phyloP scores from a whole-genome alignment of 805 yeast species.

The Cyberlindnera bimundalis region DNA sequence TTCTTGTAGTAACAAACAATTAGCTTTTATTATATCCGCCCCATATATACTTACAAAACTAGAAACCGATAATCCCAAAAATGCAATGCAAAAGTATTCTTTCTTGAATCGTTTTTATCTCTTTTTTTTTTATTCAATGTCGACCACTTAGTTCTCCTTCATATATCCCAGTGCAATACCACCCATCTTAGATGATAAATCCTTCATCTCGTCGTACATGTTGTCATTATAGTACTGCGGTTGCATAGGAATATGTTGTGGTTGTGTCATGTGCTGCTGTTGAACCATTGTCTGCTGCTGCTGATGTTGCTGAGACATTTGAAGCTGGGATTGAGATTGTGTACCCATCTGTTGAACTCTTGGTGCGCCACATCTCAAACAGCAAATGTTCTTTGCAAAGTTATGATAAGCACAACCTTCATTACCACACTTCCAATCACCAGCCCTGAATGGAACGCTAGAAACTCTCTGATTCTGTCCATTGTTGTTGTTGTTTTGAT shows the following conservation, averaged over 20 bases:
- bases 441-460: slow-evolving; percentile 91
- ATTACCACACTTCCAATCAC: slow-evolving; percentile 90
- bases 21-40: not conserved
- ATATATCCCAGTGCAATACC: slow-evolving; percentile 20
- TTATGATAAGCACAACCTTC: slow-evolving; percentile 84
- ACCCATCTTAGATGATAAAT: slow-evolving; percentile 21
- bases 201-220: slow-evolving; percentile 13
- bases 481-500: slow-evolving; percentile 16
- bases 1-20: too few species aligned
- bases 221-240: slow-evolving; percentile 11
- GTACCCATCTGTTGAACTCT: slow-evolving; percentile 32
- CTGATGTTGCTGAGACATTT: slow-evolving; percentile 3
- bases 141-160: slow-evolving; percentile 3
- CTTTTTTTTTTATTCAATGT: not conserved
- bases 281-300: slow-evolving; percentile 3
- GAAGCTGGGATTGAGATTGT: too few species aligned
- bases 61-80: slow-evolving; percentile 1
- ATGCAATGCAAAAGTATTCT: slow-evolving; percentile 1
- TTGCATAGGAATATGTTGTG: slow-evolving; percentile 5
- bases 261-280: slow-evolving; percentile 3
- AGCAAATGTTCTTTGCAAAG: slow-evolving; percentile 84
- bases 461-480: slow-evolving; percentile 31
- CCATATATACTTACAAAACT: not conserved
- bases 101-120: too few species aligned
- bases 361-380: slow-evolving; percentile 86